Evolutionary conservation across 192 early-diverging fungal species (phyloP), one percentile per base, ranked within the genome.

Genomic region (Allomyces macrogynus): DNA sequence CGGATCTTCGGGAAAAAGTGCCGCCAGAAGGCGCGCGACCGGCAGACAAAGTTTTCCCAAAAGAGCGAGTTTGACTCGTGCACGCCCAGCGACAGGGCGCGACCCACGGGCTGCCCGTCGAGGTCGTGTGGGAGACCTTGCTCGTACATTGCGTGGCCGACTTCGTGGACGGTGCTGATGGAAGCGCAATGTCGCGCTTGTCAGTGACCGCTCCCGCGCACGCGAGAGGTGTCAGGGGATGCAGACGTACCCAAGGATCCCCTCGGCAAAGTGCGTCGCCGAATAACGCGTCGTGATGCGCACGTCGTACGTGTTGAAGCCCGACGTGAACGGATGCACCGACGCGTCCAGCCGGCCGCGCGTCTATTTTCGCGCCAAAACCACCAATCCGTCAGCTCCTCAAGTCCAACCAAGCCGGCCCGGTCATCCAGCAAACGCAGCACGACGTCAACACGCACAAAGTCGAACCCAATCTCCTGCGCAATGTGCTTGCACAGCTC

Each of bases 201-300:
- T 40, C 32, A 40, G 32, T 7, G 0, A 40, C 5, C 32, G 32
- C 32, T 40, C 32, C 0, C 7, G 3, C 32, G 7, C 7, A 8
- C 32, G 7, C 32, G 7, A 8, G 32, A 7, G 32, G 7, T 40
- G n/a, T 27, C 26, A 27, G 32, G n/a, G n/a, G 8, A 40, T 8
- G 32, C 32, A 26, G 26, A 40, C 32, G 32, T 40, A 40, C 32
- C 72, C 72, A 23, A 71, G 63, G 14, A 75, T 65, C 65, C 72
- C 71, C 42, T 75, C 74, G 61, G 64, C 65, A 24, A 75, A 62
- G 60, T 70, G 43, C 24, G 69, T 54, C 23, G 66, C 57, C 18
- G 67, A 67, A 63, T 75, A 75, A 10, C 74, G 74, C 23, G 74
- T 75, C 25, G 74, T 75, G 71, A 75, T 75, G 24, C 74, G 74